Evolutionary conservation across 495 filamentous ascomycete genomes (phyloP).

Genomic region (Podospora pseudocomata): DNA sequence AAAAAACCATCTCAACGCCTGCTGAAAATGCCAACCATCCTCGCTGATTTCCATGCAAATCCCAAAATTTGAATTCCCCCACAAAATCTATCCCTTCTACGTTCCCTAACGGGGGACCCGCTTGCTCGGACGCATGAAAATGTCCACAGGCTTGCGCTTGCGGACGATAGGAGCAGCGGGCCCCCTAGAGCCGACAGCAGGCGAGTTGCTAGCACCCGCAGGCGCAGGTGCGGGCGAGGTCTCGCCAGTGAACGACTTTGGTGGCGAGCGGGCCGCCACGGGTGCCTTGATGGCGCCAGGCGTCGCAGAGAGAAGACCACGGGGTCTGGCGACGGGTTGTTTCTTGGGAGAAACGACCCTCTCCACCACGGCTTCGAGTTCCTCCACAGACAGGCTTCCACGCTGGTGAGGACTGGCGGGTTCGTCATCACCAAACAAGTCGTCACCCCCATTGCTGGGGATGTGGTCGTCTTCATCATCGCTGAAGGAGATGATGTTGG

Average conservation of each 20-base stretch:
- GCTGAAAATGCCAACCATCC: neutral
- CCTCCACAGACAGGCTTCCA: neutral
- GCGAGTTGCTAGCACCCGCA: neutral
- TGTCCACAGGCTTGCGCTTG: slow-evolving; percentile 30
- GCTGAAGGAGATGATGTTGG: slow-evolving; percentile 23
- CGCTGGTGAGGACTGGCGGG: neutral
- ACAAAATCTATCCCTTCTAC: neutral
- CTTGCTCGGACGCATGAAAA: slow-evolving; percentile 35
- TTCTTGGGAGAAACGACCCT: neutral
- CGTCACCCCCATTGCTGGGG: neutral
- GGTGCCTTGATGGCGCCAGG: slow-evolving; percentile 19
- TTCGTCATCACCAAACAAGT: slow-evolving; percentile 13
- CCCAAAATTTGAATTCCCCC: neutral
- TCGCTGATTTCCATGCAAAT: neutral
- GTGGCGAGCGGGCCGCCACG: neutral
- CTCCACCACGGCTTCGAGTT: neutral
- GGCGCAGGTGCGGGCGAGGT: neutral
- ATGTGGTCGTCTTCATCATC: slow-evolving; percentile 21
- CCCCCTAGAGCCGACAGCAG: slow-evolving; percentile 4
- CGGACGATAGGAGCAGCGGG: slow-evolving; percentile 5
- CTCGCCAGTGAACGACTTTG: neutral
- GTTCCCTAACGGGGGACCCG: neutral
- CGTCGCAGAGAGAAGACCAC: slow-evolving; percentile 16
- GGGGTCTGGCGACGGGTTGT: neutral
- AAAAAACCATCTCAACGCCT: neutral